Evolutionary conservation across 2,329 filamentous ascomycete species (phyloP), one percentile per base, ranked within the genome.

Genomic region (Dactylellina leptospora): DNA sequence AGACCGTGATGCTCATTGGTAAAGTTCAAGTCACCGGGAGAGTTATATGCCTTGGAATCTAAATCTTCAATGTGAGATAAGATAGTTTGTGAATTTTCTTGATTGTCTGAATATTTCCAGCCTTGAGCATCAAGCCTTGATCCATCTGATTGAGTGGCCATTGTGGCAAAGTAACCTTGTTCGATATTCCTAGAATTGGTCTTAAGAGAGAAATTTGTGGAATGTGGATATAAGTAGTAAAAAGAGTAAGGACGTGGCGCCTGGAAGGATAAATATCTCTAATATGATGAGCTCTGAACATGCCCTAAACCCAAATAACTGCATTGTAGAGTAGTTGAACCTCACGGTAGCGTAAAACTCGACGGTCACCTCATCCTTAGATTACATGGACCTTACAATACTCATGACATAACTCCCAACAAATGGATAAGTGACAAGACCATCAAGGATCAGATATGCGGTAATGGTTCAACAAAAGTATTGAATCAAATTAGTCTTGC

Each of bases 81-180:
- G 42, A 47, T 47, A 6, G 42, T 47, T n/a, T 23, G 42, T 23
- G 42, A 9, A 20, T n/a, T 23, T 47, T 47, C 42, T 13, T 47
- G n/a, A 23, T 23, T 47, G 5, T 23, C 18, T 23, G 42, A 13
- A 47, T 47, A 47, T 10, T 4, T 23, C 42, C 18, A 18, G 18
- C 18, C 42, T 5, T 47, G 13, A 23, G 18, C n/a, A 47, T 47
- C 42, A 20, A 47, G 18, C 42, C 10, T 20, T 47, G 42, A 47
- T 22, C 6, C 18, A 20, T 10, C 42, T 23, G 42, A 2, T 47
- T 47, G 42, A 47, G 9, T 23, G 18, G 42, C 18, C 42, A 47
- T 47, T 47, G 6, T 47, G 20, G 13, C 18, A 47, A 23, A 47
- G 23, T 47, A 47, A 6, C 6, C 6, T 47, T 47, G 20, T 8